Evolutionary conservation across 2,329 filamentous ascomycete species (phyloP).

Genomic region (Huntiella moniliformis): DNA sequence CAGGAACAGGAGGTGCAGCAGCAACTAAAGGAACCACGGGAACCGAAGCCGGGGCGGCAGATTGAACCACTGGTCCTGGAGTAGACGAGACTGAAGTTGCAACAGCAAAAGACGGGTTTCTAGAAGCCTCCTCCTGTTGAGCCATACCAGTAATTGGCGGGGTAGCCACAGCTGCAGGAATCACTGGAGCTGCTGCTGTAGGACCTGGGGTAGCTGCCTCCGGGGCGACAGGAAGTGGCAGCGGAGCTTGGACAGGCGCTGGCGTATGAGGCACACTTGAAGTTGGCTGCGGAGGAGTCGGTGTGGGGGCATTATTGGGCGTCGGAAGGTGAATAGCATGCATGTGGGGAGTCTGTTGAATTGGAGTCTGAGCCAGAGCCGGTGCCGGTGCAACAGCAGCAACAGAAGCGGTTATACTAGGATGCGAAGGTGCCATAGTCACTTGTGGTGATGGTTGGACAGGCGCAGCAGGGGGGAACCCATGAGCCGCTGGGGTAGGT

Average conservation of each 20-base stretch:
- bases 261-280: not conserved
- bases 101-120: not conserved
- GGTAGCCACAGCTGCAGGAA: too few species aligned
- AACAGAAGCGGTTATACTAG: not conserved
- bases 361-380: not conserved
- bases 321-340: slow-evolving; percentile 5
- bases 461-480: not conserved
- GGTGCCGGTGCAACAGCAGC: not conserved
- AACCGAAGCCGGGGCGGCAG: too few species aligned
- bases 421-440: not conserved
- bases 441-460: not conserved
- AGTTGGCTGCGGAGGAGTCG: not conserved
- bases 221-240: too few species aligned
- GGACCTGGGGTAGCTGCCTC: too few species aligned
- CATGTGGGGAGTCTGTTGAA: not conserved
- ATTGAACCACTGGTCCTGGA: not conserved
- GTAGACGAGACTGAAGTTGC: not conserved
- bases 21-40: too few species aligned
- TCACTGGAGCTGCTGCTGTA: too few species aligned
- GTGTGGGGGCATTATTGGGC: not conserved
- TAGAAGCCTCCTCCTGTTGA: not conserved
- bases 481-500: not conserved
- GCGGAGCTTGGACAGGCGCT: too few species aligned
- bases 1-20: not conserved
- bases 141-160: not conserved